Percentiles rank a stretch among this genome's conserved stretches.
phyloP scores from a whole-genome alignment of 2,329 filamentous ascomycete species.

The Bipolaris zeicola region DNA sequence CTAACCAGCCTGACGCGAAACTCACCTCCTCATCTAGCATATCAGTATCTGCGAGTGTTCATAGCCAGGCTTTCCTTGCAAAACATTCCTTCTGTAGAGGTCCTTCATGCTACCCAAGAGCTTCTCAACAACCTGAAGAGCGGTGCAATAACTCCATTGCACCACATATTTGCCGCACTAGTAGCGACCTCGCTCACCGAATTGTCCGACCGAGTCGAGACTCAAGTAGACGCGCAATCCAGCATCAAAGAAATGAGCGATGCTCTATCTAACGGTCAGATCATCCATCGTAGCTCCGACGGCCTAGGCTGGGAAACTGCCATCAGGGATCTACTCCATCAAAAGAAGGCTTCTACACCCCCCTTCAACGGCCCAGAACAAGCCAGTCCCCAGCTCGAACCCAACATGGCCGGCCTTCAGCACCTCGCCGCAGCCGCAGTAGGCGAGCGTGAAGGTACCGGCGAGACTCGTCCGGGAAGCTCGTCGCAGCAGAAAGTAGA shows the following conservation, averaged over 20 bases:
- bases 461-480: slow-evolving; percentile 16
- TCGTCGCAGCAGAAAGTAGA: slow-evolving; percentile 31
- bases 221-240: slow-evolving; percentile 43
- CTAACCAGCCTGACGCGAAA: slow-evolving; percentile 35
- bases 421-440: slow-evolving; percentile 49
- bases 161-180: slow-evolving; percentile 45
- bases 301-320: slow-evolving; percentile 45
- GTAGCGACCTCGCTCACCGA: slow-evolving; percentile 45
- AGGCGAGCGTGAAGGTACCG: slow-evolving; percentile 40
- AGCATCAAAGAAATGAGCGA: slow-evolving; percentile 47
- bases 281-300: slow-evolving; percentile 39
- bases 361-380: slow-evolving; percentile 30
- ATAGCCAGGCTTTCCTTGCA: slow-evolving; percentile 37
- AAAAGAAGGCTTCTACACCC: slow-evolving; percentile 35
- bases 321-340: slow-evolving; percentile 39
- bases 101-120: slow-evolving; percentile 35
- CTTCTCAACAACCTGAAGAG: slow-evolving; percentile 36
- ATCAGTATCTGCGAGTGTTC: slow-evolving; percentile 45
- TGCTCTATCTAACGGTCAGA: slow-evolving; percentile 39
- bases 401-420: slow-evolving; percentile 47
- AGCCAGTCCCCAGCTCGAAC: slow-evolving; percentile 32
- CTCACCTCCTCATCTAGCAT: slow-evolving; percentile 42
- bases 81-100: slow-evolving; percentile 29
- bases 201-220: slow-evolving; percentile 43
- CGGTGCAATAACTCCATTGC: slow-evolving; percentile 39